These are phyloP conservation scores for Cadophora gregata DNA, from an alignment of 2,329 filamentous ascomycete genomes.

Conservation along the genomic window DNA sequence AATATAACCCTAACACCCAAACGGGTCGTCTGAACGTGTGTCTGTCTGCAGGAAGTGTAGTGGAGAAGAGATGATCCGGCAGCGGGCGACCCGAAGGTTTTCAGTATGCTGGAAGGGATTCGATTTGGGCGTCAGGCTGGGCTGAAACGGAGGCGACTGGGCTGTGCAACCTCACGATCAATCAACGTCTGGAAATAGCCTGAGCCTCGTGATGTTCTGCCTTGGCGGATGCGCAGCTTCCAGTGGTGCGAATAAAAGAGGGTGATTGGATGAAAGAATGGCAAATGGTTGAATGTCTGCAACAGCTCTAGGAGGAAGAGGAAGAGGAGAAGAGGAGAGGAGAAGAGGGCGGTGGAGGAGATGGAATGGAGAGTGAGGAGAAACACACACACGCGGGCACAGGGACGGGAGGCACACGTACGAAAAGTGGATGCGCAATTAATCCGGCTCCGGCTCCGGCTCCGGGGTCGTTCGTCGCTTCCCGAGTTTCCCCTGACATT, in stretches of 20 bases:
- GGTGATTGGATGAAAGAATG: conserved; percentile 19
- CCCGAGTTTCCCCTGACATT: conserved; percentile 1
- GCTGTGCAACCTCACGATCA: conserved; percentile 33
- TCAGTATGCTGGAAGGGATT: not conserved
- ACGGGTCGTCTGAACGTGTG: not conserved
- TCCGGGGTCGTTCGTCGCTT: too few species aligned
- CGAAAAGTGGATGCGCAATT: too few species aligned
- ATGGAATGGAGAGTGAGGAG: too few species aligned
- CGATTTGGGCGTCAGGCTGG: conserved; percentile 5
- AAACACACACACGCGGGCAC: too few species aligned
- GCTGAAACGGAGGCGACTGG: conserved; percentile 31
- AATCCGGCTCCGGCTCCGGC: too few species aligned
- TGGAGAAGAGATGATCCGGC: conserved; percentile 17
- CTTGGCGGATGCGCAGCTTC: conserved; percentile 2
- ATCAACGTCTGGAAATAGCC: conserved; percentile 26
- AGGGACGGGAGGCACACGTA: too few species aligned
- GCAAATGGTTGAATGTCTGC: conserved; percentile 6
- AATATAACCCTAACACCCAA: conserved; percentile 2
- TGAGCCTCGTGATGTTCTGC: conserved; percentile 17
- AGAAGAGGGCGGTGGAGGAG: not conserved
- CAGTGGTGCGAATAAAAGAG: conserved; percentile 6
- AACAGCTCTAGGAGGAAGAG: not conserved
- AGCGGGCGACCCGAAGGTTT: conserved; percentile 4
- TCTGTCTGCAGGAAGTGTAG: not conserved
- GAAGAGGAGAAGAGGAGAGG: not conserved